phyloP scores from a whole-genome alignment of 2,329 filamentous ascomycete genomes.

The Neopestalotiopsis sp. region DNA sequence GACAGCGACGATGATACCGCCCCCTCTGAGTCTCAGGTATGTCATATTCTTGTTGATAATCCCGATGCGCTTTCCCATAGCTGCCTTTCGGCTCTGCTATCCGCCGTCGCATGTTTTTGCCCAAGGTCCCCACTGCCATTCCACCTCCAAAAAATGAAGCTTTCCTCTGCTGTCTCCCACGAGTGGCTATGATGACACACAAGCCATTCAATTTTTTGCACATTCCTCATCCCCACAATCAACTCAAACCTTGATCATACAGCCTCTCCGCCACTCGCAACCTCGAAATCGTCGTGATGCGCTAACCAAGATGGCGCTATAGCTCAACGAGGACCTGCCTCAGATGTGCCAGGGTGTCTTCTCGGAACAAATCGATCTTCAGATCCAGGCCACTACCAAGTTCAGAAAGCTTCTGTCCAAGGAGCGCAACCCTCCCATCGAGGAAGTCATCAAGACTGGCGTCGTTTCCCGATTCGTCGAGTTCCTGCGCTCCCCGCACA shows the following conservation, averaged over 20 bases:
- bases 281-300: not conserved
- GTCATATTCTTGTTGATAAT: slow-evolving; percentile 40
- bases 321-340: slow-evolving; percentile 98
- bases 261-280: not conserved
- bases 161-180: not conserved
- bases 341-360: slow-evolving; percentile 98
- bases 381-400: slow-evolving; percentile 97
- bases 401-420: slow-evolving; percentile 98
- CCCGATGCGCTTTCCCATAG: slow-evolving; percentile 5
- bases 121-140: not conserved
- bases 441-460: slow-evolving; percentile 98
- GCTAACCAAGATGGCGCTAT: slow-evolving; percentile 22
- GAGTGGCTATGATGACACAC: not conserved
- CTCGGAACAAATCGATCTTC: slow-evolving; percentile 96
- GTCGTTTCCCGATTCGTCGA: slow-evolving; percentile 98
- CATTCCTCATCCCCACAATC: slow-evolving; percentile 19
- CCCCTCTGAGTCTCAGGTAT: slow-evolving; percentile 95
- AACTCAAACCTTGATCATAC: not conserved
- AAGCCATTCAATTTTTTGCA: slow-evolving; percentile 22
- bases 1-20: slow-evolving; percentile 98
- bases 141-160: not conserved
- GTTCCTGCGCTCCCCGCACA: slow-evolving; percentile 97
- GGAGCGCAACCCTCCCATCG: slow-evolving; percentile 98
- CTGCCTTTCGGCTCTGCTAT: not conserved
- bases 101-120: not conserved